phyloP scores from a whole-genome alignment of 164 flowering plant species.

The Sedum album region DNA sequence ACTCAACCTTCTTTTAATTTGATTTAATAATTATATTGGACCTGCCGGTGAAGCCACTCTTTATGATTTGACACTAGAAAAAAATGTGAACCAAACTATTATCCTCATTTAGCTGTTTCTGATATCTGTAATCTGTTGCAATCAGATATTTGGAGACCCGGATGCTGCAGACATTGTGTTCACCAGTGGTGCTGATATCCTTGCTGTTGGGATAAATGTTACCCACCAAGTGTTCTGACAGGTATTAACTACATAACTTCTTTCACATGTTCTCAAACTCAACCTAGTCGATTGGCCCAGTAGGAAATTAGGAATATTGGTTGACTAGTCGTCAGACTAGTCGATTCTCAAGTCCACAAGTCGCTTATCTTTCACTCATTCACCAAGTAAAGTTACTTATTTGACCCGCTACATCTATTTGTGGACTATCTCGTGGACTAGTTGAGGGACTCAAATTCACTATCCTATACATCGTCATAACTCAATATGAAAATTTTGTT shows the following conservation, averaged over 20 bases:
- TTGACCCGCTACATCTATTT: too few species aligned
- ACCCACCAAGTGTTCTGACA: conserved; percentile 88
- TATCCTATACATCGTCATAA: too few species aligned
- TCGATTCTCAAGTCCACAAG: too few species aligned
- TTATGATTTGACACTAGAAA: not conserved
- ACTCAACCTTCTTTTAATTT: not conserved
- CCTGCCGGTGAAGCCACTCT: not conserved
- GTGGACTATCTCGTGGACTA: too few species aligned
- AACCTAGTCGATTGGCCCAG: too few species aligned
- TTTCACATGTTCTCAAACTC: too few species aligned
- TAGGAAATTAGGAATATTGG: not conserved
- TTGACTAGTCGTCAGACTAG: not conserved
- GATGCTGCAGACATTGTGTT: conserved; percentile 96
- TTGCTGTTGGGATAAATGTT: conserved; percentile 83
- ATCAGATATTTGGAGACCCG: conserved; percentile 87
- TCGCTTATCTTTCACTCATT: too few species aligned
- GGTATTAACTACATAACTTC: conserved; percentile 30
- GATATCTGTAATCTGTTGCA: not conserved
- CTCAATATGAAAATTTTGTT: too few species aligned
- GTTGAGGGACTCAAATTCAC: too few species aligned
- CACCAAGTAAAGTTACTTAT: too few species aligned
- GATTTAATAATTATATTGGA: not conserved
- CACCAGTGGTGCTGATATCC: conserved; percentile 80
- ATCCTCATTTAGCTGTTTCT: not conserved
- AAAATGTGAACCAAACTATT: not conserved